Base-by-base conservation (phyloP, 163 green algal genomes). In the Volvox carteri region DNA sequence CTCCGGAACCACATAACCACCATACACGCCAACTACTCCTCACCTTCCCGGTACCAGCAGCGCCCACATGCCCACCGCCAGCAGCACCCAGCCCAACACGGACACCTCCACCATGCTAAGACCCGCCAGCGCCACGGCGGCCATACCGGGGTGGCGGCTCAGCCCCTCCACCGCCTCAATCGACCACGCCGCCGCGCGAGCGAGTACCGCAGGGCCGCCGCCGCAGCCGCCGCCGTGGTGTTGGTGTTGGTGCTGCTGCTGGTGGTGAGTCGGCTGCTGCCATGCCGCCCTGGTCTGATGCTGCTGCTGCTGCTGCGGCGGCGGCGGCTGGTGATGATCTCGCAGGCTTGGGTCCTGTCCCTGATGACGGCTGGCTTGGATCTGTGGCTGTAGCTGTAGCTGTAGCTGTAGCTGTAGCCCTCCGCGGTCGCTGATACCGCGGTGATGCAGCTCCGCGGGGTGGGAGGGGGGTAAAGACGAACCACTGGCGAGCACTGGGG, bases 41-140 rank as follows among this genome's bases (percentile, higher is more conserved):
- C 84, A 91, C 86, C 86, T 86, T 39, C 87, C 89, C 18, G 91
- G 91, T 37, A 77, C 86, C 81, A 92, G 88, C 56, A 94, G 91
- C 70, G 89, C 84, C 91, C 88, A 92, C 48, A 94, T 80, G 14
- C 88, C 91, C 48, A 92, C 39, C 86, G 86, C 52, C 76, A 94
- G 91, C 62, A 92, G 74, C 25, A 23, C 68, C 23, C 76, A 73
- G 12, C 88, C 89, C 65, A 89, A 41, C 77, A 90, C 83, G 28
- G 91, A 94, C 67, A 94, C 86, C 73, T 90, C 50, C 80, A 92
- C 72, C 81, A 91, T 60, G 42, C n/a, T 41, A 28, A 93, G n/a
- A 14, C 83, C 78, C 18, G 81, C 74, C 90, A 92, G 78, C 75
- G 76, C 67, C 30, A 93, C 23, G 41, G 85, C 89, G 6, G 72